These are phyloP conservation scores for Hanseniaspora vineae DNA, from an alignment of 805 yeast species.

Conservation along the genomic window DNA sequence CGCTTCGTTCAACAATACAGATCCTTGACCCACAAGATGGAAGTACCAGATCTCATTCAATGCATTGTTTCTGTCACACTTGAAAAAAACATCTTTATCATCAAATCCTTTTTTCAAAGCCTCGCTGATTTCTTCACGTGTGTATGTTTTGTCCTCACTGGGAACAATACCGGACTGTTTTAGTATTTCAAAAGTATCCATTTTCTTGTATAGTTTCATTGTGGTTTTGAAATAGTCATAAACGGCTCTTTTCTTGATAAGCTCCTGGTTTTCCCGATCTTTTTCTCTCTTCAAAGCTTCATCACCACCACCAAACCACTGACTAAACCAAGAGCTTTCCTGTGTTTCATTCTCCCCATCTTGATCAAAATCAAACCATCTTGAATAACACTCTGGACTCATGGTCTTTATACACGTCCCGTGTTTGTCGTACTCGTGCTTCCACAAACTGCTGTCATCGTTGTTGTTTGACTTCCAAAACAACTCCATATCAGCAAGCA, in stretches of 20 bases:
- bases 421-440: slow-evolving; percentile 87
- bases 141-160: slow-evolving; percentile 39
- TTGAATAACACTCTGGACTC: slow-evolving; percentile 54
- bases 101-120: slow-evolving; percentile 37
- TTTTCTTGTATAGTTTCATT: slow-evolving; percentile 39
- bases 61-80: slow-evolving; percentile 41
- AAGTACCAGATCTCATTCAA: slow-evolving; percentile 57
- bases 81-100: slow-evolving; percentile 45
- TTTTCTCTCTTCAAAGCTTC: background rate
- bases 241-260: slow-evolving; percentile 28
- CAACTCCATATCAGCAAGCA: slow-evolving; percentile 42
- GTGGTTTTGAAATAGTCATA: slow-evolving; percentile 58
- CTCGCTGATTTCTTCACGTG: slow-evolving; percentile 38
- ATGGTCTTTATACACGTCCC: slow-evolving; percentile 85
- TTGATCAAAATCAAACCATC: slow-evolving; percentile 14
- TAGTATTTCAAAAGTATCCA: slow-evolving; percentile 60
- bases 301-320: background rate
- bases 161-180: slow-evolving; percentile 63
- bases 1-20: slow-evolving; percentile 44
- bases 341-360: slow-evolving; percentile 6
- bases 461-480: slow-evolving; percentile 70
- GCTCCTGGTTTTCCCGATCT: background rate
- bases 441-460: slow-evolving; percentile 62
- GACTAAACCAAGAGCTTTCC: too few relatives aligned
- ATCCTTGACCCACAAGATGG: slow-evolving; percentile 54